Evolutionary conservation across 2,329 filamentous ascomycete genomes (phyloP).

Genomic region (Verticillium dahliae): DNA sequence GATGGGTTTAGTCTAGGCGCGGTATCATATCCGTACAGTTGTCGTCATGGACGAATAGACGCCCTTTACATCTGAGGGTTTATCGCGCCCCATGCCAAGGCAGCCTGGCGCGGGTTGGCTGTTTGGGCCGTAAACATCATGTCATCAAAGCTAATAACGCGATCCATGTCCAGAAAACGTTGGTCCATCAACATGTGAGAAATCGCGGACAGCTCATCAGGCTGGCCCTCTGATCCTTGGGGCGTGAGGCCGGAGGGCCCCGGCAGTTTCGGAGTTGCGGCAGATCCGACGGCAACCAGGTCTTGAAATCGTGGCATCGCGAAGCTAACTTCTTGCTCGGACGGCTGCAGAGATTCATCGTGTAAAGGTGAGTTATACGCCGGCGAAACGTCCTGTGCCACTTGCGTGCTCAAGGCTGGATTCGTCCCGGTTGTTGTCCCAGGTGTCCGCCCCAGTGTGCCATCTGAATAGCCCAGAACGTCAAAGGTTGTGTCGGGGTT

Average conservation of each 20-base stretch:
- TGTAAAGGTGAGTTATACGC: background rate
- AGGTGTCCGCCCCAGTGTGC: background rate
- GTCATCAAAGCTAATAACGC: constrained; percentile 27
- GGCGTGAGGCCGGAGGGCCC: background rate
- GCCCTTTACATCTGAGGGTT: background rate
- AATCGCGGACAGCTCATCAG: constrained; percentile 20
- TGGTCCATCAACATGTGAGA: constrained; percentile 23
- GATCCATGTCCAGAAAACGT: constrained; percentile 22
- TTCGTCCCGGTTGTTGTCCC: background rate
- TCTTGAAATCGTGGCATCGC: no score
- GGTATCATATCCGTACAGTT: background rate
- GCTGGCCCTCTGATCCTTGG: constrained; percentile 5
- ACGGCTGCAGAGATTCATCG: background rate
- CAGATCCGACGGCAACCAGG: background rate
- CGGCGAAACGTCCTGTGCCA: background rate
- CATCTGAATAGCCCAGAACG: constrained; percentile 10
- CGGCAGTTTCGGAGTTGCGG: background rate
- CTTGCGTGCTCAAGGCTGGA: background rate
- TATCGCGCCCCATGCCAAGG: constrained; percentile 1
- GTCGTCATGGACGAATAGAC: background rate
- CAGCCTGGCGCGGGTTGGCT: background rate
- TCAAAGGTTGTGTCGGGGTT: constrained; percentile 9
- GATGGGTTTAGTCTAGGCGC: constrained; percentile 16
- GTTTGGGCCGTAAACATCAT: constrained; percentile 20
- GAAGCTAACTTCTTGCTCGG: background rate